Conservation (phyloP, 768 basidiomycete genomes). For the Saitozyma podzolica region DNA sequence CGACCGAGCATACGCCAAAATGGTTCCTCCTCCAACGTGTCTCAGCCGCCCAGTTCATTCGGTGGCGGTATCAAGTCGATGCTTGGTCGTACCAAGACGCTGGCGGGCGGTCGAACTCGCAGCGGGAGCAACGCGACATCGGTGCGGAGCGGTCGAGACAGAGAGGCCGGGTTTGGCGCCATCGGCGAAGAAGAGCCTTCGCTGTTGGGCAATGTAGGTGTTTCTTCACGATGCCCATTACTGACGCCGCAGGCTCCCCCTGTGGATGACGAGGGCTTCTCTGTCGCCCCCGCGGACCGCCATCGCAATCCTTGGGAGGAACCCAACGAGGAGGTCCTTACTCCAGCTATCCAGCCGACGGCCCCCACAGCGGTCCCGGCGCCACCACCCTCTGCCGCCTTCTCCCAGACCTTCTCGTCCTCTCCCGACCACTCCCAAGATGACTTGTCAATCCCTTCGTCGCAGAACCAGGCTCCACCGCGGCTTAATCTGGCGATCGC, state of each 20-base stretch:
- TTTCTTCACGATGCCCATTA: too few relatives aligned
- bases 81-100: constrained; percentile 32
- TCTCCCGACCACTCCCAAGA: constrained; percentile 31
- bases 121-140: constrained; percentile 40
- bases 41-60: constrained; percentile 16
- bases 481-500: constrained; percentile 48
- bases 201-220: too few relatives aligned
- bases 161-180: constrained; percentile 22
- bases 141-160: constrained; percentile 27
- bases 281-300: constrained; percentile 54
- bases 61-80: constrained; percentile 41
- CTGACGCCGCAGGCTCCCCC: background rate
- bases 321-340: constrained; percentile 29
- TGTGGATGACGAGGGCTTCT: constrained; percentile 55
- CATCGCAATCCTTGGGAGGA: constrained; percentile 53
- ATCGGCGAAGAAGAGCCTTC: constrained; percentile 28
- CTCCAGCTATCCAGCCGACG: constrained; percentile 10
- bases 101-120: constrained; percentile 26
- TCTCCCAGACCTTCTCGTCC: constrained; percentile 25
- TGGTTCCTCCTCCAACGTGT: constrained; percentile 27
- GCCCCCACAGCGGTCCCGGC: constrained; percentile 5
- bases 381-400: constrained; percentile 13
- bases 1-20: constrained; percentile 30
- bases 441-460: constrained; percentile 6
- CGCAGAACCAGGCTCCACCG: constrained; percentile 12